Evolutionary conservation across 2,329 filamentous ascomycete species (phyloP), one percentile per base, ranked within the genome.

Genomic region (Colletotrichum abscissum): DNA sequence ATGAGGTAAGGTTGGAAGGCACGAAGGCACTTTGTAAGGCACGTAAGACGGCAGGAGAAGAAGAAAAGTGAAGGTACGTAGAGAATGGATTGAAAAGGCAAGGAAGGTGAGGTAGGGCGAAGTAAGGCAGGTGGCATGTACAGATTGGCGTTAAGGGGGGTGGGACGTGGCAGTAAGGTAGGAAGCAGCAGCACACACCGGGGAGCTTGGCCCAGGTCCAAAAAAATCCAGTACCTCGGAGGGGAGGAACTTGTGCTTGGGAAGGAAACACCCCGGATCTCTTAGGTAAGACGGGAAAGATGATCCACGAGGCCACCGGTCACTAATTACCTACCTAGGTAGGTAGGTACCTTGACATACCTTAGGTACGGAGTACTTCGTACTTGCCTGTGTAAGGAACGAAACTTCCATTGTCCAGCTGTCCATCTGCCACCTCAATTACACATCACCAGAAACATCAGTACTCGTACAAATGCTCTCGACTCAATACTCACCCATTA

Each of bases 111-210:
- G 35, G 57, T 35, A 55, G 54, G 30, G 19, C 24, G 28, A 46
- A 42, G 66, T 63, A 33, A 66, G 55, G 67, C 26, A 70, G 57
- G 69, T 57, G 69, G 69, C 57, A 68, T 33, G 33, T 46, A 69
- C 26, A 64, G 55, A 69, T 65, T 65, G 54, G 66, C 55, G 30
- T 54, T 46, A 19, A 38, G 70, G 69, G 30, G 16, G 30, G 42
- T 19, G 42, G 42, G 42, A 22, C 42, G 19, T 49, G 38, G 38
- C 38, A 42, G 33, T 35, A 35, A 35, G 33, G 33, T 35, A 35
- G 33, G 33, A 35, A 35, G 33, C 33, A 35, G 38, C 14, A 19
- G 16, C 38, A 42, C 6, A 42, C 38, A 49, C 3, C 60, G 64
- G 55, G 55, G 70, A 65, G 66, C 59, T 65, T 59, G 30, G 67